Percentiles rank a stretch among this genome's conserved stretches.
Conservation (phyloP, 2,329 filamentous ascomycete genomes). For the Verticillium zaregamsianum region DNA sequence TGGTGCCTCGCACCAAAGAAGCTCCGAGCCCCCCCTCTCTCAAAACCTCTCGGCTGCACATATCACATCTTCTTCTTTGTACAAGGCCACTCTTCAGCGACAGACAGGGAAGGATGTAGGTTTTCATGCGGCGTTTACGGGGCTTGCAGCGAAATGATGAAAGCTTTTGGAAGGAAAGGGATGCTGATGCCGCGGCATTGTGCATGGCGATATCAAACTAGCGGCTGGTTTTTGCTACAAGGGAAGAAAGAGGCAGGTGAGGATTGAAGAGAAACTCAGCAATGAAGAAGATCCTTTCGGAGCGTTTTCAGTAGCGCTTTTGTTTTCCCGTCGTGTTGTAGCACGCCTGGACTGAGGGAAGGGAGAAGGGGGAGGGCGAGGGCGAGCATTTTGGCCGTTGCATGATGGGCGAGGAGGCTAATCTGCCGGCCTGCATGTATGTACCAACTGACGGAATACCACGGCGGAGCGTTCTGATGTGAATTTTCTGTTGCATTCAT, state of each 20-base stretch:
- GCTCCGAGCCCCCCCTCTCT: too few species aligned
- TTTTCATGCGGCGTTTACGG: neutral
- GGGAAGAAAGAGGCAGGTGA: neutral
- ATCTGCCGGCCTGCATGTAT: neutral
- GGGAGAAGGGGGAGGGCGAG: neutral
- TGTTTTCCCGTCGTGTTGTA: neutral
- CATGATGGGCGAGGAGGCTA: neutral
- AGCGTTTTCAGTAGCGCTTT: neutral
- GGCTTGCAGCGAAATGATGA: neutral
- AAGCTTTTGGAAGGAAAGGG: neutral
- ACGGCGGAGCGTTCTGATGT: neutral
- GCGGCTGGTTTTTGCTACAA: neutral
- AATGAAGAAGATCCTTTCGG: neutral
- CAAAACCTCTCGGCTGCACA: neutral
- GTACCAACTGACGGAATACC: neutral
- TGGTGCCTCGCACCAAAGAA: too few species aligned
- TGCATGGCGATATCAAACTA: neutral
- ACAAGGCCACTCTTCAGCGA: neutral
- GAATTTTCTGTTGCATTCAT: neutral
- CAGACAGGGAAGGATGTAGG: neutral
- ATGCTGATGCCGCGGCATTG: neutral
- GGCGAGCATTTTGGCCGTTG: neutral
- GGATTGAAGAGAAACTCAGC: neutral
- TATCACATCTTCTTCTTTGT: neutral
- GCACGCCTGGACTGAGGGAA: too few species aligned